phyloP scores from a whole-genome alignment of 208 protist species.

The Borovskyia barvae region DNA sequence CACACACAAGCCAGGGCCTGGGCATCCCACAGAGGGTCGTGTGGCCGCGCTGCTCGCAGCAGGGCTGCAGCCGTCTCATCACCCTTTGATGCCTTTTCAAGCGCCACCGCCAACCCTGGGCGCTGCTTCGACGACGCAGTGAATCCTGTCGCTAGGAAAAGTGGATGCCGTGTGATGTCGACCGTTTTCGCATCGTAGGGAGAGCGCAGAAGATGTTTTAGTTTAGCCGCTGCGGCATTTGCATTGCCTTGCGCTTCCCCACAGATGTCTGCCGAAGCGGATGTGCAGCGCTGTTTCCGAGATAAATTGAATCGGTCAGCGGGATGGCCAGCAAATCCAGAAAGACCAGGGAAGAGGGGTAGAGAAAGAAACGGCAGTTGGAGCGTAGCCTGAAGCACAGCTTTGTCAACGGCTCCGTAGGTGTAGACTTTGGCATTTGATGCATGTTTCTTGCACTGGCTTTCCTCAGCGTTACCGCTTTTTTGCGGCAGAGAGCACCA shows the following conservation, averaged over 20 bases:
- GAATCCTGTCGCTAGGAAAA: constrained; percentile 66
- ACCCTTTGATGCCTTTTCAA: constrained; percentile 29
- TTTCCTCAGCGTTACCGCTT: neutral
- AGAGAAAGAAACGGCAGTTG: neutral
- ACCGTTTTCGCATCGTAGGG: constrained; percentile 50
- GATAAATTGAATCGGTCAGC: too few relatives aligned
- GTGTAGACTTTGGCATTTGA: constrained; percentile 41
- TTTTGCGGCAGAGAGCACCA: constrained; percentile 9
- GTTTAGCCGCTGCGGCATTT: constrained; percentile 6
- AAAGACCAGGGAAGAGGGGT: neutral
- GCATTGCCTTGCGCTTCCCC: neutral
- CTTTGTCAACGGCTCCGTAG: constrained; percentile 53
- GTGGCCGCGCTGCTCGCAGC: constrained; percentile 13
- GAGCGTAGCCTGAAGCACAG: constrained; percentile 41
- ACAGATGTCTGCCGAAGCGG: too few relatives aligned
- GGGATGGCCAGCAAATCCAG: too few relatives aligned
- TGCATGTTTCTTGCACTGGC: neutral
- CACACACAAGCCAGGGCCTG: constrained; percentile 73
- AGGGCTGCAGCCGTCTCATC: constrained; percentile 46
- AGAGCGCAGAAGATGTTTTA: constrained; percentile 32
- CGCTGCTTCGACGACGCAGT: constrained; percentile 16
- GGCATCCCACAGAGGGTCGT: constrained; percentile 84
- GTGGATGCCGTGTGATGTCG: constrained; percentile 57
- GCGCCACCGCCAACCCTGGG: constrained; percentile 37
- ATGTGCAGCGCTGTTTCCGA: too few relatives aligned